phyloP scores from a whole-genome alignment of 2,329 filamentous ascomycete species.

The Nigrospora sphaerica region DNA sequence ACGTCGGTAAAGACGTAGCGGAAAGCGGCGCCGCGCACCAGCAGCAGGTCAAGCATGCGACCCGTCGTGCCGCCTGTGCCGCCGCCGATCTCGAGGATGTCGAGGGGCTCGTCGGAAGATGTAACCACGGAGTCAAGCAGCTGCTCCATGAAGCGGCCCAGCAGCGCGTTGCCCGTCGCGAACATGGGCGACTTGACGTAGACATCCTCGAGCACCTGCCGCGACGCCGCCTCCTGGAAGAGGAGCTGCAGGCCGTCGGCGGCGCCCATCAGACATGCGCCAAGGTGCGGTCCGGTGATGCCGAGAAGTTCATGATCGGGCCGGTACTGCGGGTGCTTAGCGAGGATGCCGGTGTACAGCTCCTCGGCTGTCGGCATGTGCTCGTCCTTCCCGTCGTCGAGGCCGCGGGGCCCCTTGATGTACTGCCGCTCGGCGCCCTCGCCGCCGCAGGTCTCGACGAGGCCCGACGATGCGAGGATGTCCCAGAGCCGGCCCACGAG shows the following conservation, averaged over 20 bases:
- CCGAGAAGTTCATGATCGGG: constrained; percentile 22
- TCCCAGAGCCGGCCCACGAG: constrained; percentile 14
- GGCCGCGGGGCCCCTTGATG: not conserved
- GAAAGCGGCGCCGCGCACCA: constrained; percentile 11
- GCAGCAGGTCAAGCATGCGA: constrained; percentile 17
- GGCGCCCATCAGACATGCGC: constrained; percentile 26
- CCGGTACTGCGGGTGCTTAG: constrained; percentile 20
- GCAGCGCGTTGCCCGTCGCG: constrained; percentile 9
- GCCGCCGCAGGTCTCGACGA: constrained; percentile 4
- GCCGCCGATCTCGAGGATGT: constrained; percentile 21
- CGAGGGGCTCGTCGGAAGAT: constrained; percentile 7
- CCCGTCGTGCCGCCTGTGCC: constrained; percentile 26
- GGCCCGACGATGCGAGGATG: not conserved
- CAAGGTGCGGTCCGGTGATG: constrained; percentile 22
- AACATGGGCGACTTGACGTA: constrained; percentile 22
- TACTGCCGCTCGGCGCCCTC: not conserved
- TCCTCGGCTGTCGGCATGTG: not conserved
- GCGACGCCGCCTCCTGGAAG: constrained; percentile 21
- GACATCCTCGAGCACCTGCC: constrained; percentile 19
- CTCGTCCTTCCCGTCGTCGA: not conserved
- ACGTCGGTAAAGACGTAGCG: constrained; percentile 33
- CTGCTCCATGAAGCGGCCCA: constrained; percentile 9
- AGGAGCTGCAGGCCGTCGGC: constrained; percentile 27
- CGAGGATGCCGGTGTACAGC: constrained; percentile 14
- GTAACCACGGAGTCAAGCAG: not conserved